Conservation (phyloP, 164 flowering plant genomes). For the Stephania cephalantha region DNA sequence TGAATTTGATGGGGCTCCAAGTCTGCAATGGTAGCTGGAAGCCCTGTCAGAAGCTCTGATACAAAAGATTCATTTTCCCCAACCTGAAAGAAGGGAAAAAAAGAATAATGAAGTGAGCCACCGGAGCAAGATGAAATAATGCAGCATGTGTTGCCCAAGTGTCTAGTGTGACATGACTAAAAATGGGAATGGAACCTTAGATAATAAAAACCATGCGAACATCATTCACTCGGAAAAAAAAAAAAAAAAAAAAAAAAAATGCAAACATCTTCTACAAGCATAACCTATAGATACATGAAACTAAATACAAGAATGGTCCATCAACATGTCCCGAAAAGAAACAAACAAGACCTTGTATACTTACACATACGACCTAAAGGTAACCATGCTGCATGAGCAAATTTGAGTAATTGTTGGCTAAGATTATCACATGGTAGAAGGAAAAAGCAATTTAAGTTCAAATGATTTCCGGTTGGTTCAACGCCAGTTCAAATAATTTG, state of each 20-base stretch:
- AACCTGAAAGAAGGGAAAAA: constrained; percentile 42
- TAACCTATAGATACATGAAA: too few species aligned
- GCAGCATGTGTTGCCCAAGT: neutral
- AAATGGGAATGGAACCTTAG: neutral
- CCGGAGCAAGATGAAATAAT: neutral
- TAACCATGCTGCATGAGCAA: neutral
- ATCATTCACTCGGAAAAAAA: neutral
- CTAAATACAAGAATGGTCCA: too few species aligned
- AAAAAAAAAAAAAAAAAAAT: too few species aligned
- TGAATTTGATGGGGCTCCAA: constrained; percentile 98
- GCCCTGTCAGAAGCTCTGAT: constrained; percentile 87
- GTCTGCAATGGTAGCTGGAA: constrained; percentile 73
- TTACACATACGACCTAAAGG: neutral
- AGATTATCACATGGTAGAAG: neutral
- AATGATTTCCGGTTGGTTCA: neutral
- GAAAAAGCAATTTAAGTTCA: neutral
- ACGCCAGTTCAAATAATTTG: neutral
- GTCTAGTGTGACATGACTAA: neutral
- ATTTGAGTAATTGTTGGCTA: neutral
- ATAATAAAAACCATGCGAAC: neutral
- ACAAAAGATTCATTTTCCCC: constrained; percentile 97
- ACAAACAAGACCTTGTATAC: too few species aligned
- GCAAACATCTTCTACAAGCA: too few species aligned
- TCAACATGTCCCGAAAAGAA: too few species aligned
- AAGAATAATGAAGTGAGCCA: neutral